phyloP scores from a whole-genome alignment of 2,329 filamentous ascomycete genomes.

The Venturia pyrina region DNA sequence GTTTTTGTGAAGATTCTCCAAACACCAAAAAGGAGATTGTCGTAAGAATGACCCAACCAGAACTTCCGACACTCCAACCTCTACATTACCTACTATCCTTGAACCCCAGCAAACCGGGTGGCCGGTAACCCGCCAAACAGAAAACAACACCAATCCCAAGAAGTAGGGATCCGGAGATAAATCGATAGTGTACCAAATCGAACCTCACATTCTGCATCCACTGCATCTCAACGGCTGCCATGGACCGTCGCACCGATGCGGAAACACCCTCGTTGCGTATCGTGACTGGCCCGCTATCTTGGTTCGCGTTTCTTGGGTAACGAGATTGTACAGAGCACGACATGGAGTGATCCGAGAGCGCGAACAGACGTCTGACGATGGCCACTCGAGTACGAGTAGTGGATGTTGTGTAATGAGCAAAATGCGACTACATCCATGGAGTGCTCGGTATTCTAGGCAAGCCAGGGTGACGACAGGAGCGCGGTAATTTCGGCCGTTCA shows the following conservation, averaged over 20 bases:
- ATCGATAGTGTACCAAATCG: neutral
- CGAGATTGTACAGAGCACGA: neutral
- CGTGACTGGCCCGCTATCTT: neutral
- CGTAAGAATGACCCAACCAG: too few species aligned
- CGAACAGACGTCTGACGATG: neutral
- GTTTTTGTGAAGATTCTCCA: too few species aligned
- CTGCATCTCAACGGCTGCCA: neutral
- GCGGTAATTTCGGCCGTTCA: neutral
- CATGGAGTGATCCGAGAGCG: neutral
- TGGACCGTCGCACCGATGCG: neutral
- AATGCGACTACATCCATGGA: neutral
- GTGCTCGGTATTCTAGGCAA: too few species aligned
- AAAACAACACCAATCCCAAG: neutral
- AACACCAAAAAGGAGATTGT: too few species aligned
- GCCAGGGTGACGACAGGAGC: too few species aligned
- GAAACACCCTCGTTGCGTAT: neutral
- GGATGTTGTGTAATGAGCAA: neutral
- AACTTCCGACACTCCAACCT: too few species aligned
- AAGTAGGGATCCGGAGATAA: neutral
- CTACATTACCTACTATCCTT: too few species aligned
- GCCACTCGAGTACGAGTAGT: too few species aligned
- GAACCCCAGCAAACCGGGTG: neutral
- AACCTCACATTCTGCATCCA: neutral
- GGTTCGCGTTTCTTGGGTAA: neutral
- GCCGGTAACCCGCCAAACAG: neutral